Evolutionary conservation across 495 filamentous ascomycete genomes (phyloP).

Genomic region (Ascodesmis nigricans): DNA sequence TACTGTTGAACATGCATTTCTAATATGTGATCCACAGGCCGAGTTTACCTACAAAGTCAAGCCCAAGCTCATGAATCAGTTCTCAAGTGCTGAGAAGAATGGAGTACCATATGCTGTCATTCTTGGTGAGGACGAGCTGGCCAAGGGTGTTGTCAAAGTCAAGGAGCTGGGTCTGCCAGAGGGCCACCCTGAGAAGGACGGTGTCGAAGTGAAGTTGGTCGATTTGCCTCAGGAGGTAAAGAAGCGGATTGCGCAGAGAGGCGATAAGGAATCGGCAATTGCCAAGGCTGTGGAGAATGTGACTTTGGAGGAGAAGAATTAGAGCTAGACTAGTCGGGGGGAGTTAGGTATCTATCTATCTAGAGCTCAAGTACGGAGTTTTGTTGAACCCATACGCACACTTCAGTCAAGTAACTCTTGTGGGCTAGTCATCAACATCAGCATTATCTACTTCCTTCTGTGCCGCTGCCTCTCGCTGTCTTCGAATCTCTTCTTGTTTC

Average conservation of each 20-base stretch:
- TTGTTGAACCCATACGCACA: too few relatives aligned
- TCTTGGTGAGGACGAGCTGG: slow-evolving; percentile 59
- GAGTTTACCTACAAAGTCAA: slow-evolving; percentile 64
- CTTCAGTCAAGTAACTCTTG: too few relatives aligned
- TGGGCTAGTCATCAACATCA: too few relatives aligned
- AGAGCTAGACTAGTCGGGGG: too few relatives aligned
- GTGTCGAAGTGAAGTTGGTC: slow-evolving; percentile 40
- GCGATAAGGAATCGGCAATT: slow-evolving; percentile 2
- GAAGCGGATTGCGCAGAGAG: slow-evolving; percentile 22
- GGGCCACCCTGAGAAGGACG: slow-evolving; percentile 70
- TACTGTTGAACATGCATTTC: not conserved
- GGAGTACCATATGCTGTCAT: slow-evolving; percentile 55
- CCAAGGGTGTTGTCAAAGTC: slow-evolving; percentile 51
- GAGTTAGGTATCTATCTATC: too few relatives aligned
- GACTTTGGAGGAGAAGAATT: slow-evolving; percentile 7
- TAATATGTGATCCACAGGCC: slow-evolving; percentile 25
- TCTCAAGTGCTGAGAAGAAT: slow-evolving; percentile 53
- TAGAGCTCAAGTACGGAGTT: too few relatives aligned
- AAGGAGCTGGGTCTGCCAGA: slow-evolving; percentile 66
- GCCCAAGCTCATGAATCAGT: slow-evolving; percentile 55
- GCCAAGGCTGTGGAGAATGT: slow-evolving; percentile 6
- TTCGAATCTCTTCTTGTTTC: too few relatives aligned
- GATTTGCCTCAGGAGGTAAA: slow-evolving; percentile 41
- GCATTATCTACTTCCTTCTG: too few relatives aligned
- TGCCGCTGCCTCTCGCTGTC: too few relatives aligned